These are phyloP conservation scores for Calonectria hongkongensis DNA, from an alignment of 2,329 filamentous ascomycete genomes.

Conservation along the genomic window DNA sequence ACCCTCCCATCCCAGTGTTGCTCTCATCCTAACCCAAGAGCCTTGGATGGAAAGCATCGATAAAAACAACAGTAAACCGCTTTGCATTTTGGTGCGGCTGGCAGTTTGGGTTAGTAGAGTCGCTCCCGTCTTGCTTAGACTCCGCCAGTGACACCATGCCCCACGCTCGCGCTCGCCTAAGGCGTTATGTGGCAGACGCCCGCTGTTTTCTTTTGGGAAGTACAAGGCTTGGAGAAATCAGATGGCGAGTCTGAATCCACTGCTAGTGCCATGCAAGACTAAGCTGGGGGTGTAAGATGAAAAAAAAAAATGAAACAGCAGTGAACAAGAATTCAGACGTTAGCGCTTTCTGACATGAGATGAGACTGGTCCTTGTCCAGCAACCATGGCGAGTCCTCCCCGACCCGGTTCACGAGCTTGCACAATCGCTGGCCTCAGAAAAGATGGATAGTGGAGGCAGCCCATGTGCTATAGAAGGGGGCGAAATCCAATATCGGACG, in stretches of 20 bases:
- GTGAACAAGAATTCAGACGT: conserved; percentile 23
- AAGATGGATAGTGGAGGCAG: conserved; percentile 9
- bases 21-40: not conserved
- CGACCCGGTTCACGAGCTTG: not conserved
- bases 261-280: conserved; percentile 48
- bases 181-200: conserved; percentile 45
- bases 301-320: conserved; percentile 39
- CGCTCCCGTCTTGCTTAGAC: conserved; percentile 38
- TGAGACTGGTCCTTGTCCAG: conserved; percentile 27
- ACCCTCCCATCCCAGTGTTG: conserved; percentile 23
- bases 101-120: conserved; percentile 40
- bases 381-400: not conserved
- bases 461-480: conserved; percentile 28
- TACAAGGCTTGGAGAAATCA: conserved; percentile 47
- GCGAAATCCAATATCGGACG: conserved; percentile 37
- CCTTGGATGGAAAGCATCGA: not conserved
- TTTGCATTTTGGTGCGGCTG: conserved; percentile 19
- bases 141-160: conserved; percentile 46
- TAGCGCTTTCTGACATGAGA: conserved; percentile 36
- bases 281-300: conserved; percentile 37
- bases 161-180: conserved; percentile 51
- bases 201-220: conserved; percentile 46
- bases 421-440: conserved; percentile 3
- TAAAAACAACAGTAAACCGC: conserved; percentile 12
- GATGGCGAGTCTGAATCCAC: conserved; percentile 40